Conservation (phyloP, 202 grass and related monocot species). For the Carex arenaria region DNA sequence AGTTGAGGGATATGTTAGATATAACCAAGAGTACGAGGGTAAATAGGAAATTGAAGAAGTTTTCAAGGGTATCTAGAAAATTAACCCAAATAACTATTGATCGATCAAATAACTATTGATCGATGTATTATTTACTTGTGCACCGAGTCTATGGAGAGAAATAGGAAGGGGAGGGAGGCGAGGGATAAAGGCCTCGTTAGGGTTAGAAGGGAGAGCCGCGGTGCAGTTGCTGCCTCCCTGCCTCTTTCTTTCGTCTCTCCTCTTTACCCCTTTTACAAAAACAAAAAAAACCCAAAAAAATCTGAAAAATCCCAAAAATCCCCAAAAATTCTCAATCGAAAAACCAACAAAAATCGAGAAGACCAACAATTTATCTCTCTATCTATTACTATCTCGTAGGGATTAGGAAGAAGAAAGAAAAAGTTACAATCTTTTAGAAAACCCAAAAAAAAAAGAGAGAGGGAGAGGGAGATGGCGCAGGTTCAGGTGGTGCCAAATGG, state of each 20-base stretch:
- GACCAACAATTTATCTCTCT: not conserved
- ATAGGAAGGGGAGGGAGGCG: not conserved
- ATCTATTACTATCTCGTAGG: conserved; percentile 2
- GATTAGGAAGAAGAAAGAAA: not conserved
- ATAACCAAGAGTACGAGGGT: no score
- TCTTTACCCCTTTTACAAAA: conserved; percentile 29
- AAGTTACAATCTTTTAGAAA: not conserved
- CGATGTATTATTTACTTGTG: not conserved
- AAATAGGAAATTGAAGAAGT: no score
- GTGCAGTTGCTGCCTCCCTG: conserved; percentile 27
- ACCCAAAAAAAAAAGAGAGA: not conserved
- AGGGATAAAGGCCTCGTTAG: not conserved
- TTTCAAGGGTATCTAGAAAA: no score
- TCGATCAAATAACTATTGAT: no score
- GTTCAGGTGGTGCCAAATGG: conserved; percentile 22
- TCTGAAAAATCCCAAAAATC: conserved; percentile 29
- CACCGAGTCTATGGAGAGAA: not conserved
- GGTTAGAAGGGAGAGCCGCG: not conserved
- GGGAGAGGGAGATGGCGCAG: conserved; percentile 42
- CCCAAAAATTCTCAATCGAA: conserved; percentile 21
- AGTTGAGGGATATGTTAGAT: no score
- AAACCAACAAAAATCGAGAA: not conserved
- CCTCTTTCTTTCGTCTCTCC: conserved; percentile 8
- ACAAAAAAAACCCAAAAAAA: conserved; percentile 43
- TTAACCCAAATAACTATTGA: no score